A percentile compares a stretch with the other conserved stretches of the same genome.
phyloP scores from a whole-genome alignment of 805 yeast species.

The Yarrowia keelungensis region DNA sequence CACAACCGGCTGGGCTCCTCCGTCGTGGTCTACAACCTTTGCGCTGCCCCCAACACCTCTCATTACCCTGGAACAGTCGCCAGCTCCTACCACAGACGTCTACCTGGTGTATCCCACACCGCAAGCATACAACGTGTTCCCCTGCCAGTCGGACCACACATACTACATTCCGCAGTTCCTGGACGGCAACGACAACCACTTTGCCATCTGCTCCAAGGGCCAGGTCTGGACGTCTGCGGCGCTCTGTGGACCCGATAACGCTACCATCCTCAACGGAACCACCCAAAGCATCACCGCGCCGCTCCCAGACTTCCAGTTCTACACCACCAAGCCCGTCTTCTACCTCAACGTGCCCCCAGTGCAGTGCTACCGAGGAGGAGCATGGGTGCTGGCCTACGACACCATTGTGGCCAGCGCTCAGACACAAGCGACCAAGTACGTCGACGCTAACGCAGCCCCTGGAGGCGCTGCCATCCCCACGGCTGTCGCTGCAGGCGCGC shows the following conservation, averaged over 20 bases:
- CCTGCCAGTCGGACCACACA: constrained; percentile 35
- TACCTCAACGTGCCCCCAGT: constrained; percentile 29
- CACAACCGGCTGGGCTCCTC: constrained; percentile 33
- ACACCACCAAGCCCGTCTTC: constrained; percentile 28
- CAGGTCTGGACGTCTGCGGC: constrained; percentile 28
- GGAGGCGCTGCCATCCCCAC: neutral
- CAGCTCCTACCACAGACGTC: constrained; percentile 27
- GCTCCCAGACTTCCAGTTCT: constrained; percentile 12
- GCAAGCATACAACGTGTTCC: constrained; percentile 33
- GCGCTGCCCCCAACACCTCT: constrained; percentile 14
- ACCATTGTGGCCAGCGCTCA: constrained; percentile 18
- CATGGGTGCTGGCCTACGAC: constrained; percentile 27
- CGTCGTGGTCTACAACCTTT: constrained; percentile 14
- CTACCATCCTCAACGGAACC: constrained; percentile 10
- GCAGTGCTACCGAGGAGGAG: constrained; percentile 37
- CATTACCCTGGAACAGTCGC: constrained; percentile 25
- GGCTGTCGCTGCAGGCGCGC: constrained; percentile 8
- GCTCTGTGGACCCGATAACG: constrained; percentile 9
- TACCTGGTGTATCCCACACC: constrained; percentile 33
- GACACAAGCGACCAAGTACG: constrained; percentile 4
- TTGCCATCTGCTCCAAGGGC: constrained; percentile 32
- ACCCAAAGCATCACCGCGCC: constrained; percentile 7
- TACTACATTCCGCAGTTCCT: constrained; percentile 33
- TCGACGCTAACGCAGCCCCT: constrained; percentile 32
- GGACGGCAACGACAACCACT: constrained; percentile 41